Conservation (phyloP, 164 flowering plant genomes). For the Nelumbo lutea region DNA sequence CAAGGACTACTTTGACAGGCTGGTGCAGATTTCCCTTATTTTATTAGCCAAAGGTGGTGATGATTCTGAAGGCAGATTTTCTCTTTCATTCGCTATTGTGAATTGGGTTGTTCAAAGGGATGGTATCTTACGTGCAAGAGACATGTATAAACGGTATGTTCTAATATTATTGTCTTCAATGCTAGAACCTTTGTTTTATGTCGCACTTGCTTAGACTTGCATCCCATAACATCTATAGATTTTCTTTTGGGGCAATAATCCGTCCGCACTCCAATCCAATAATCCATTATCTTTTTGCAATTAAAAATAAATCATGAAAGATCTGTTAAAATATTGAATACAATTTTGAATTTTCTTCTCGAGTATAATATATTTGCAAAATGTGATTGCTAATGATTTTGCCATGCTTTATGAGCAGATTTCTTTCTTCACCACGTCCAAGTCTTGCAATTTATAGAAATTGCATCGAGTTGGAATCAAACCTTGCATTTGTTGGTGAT, state of each 20-base stretch:
- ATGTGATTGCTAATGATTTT: not conserved
- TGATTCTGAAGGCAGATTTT: conserved; percentile 45
- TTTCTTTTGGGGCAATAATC: too few relatives aligned
- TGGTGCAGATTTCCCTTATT: conserved; percentile 46
- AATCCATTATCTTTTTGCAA: too few relatives aligned
- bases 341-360: too few relatives aligned
- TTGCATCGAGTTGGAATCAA: conserved; percentile 77
- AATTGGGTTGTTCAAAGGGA: conserved; percentile 50
- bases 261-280: too few relatives aligned
- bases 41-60: conserved; percentile 44
- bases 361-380: too few relatives aligned
- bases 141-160: conserved; percentile 60
- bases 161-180: not conserved
- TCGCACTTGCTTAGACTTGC: not conserved
- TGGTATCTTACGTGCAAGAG: conserved; percentile 69
- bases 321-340: not conserved
- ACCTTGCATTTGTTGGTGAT: conserved; percentile 60
- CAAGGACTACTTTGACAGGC: conserved; percentile 57
- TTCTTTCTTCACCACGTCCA: conserved; percentile 68
- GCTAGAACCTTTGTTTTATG: not conserved
- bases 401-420: conserved; percentile 38
- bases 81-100: conserved; percentile 62
- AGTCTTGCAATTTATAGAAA: conserved; percentile 52
- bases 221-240: not conserved
- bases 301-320: too few relatives aligned